phyloP scores from a whole-genome alignment of 805 yeast genomes.

The Metschnikowia koreensis region DNA sequence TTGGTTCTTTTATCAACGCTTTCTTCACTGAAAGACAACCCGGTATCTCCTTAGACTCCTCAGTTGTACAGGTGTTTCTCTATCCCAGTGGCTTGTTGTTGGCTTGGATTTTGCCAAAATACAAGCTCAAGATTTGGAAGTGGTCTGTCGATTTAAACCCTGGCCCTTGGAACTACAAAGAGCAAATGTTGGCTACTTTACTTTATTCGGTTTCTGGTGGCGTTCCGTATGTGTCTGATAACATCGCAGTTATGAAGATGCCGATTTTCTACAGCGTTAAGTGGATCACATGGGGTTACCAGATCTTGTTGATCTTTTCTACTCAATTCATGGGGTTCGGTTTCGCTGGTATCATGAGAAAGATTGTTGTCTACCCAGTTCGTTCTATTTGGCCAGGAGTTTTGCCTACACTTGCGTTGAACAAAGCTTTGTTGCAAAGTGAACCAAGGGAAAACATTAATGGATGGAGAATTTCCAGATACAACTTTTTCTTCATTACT shows the following conservation, averaged over 20 bases:
- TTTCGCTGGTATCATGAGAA: constrained; percentile 60
- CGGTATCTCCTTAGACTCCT: constrained; percentile 45
- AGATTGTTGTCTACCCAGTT: constrained; percentile 59
- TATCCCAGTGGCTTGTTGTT: constrained; percentile 55
- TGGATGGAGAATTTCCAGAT: constrained; percentile 52
- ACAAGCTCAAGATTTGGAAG: constrained; percentile 39
- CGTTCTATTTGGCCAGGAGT: constrained; percentile 69
- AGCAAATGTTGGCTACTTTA: constrained; percentile 54
- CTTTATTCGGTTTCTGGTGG: constrained; percentile 48
- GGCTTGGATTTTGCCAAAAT: constrained; percentile 45
- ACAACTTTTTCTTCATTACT: constrained; percentile 2
- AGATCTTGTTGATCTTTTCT: constrained; percentile 49
- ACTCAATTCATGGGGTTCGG: constrained; percentile 68
- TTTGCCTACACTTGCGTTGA: constrained; percentile 58
- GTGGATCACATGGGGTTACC: constrained; percentile 46
- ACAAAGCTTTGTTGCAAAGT: constrained; percentile 50
- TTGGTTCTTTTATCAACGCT: constrained; percentile 59
- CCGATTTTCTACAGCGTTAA: constrained; percentile 50
- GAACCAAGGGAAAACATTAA: constrained; percentile 52
- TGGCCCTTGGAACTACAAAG: constrained; percentile 60
- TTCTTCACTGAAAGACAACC: constrained; percentile 60
- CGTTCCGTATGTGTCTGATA: constrained; percentile 52
- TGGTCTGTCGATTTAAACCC: constrained; percentile 49
- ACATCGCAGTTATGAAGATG: constrained; percentile 25
- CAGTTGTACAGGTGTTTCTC: constrained; percentile 58